A percentile compares a stretch with the other conserved stretches of the same genome.
Conservation (phyloP, 208 protist species). For the Leishmania tropica region DNA sequence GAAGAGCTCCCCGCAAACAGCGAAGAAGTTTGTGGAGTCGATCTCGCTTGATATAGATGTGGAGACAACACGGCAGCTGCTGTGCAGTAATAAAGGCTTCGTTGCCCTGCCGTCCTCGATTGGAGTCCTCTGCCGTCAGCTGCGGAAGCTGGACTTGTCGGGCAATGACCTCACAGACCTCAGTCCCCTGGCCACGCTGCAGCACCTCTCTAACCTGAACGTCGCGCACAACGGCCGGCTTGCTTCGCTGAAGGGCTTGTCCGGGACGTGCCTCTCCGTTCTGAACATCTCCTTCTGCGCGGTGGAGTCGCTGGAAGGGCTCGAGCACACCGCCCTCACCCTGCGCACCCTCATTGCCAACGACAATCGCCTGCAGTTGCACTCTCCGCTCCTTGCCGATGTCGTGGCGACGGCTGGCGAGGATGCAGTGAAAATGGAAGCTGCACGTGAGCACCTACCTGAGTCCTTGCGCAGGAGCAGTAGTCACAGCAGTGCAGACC, state of each 20-base stretch:
- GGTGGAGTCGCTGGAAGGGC: conserved; percentile 59
- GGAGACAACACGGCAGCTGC: conserved; percentile 58
- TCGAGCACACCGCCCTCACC: conserved; percentile 56
- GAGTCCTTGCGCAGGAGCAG: conserved; percentile 4
- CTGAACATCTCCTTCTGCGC: conserved; percentile 67
- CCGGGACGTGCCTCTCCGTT: conserved; percentile 56
- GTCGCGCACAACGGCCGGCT: conserved; percentile 58
- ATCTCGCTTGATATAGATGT: conserved; percentile 83
- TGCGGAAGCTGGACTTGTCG: conserved; percentile 76
- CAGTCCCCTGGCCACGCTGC: conserved; percentile 42
- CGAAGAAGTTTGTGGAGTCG: conserved; percentile 53
- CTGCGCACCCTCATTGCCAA: conserved; percentile 83
- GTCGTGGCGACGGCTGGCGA: neutral
- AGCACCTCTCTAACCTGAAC: conserved; percentile 69
- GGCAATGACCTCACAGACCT: conserved; percentile 61
- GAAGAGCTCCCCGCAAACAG: conserved; percentile 9
- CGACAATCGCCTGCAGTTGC: conserved; percentile 73
- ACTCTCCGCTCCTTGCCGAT: conserved; percentile 34
- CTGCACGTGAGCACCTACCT: conserved; percentile 4
- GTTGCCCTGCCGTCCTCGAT: conserved; percentile 50
- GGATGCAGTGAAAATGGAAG: neutral
- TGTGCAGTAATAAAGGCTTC: conserved; percentile 49
- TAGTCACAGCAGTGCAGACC: neutral
- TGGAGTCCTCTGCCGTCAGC: conserved; percentile 49
- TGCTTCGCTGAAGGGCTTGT: conserved; percentile 44